A percentile compares a stretch with the other conserved stretches of the same genome.
phyloP scores from a whole-genome alignment of 768 basidiomycete genomes.

The Ramaria sp. region DNA sequence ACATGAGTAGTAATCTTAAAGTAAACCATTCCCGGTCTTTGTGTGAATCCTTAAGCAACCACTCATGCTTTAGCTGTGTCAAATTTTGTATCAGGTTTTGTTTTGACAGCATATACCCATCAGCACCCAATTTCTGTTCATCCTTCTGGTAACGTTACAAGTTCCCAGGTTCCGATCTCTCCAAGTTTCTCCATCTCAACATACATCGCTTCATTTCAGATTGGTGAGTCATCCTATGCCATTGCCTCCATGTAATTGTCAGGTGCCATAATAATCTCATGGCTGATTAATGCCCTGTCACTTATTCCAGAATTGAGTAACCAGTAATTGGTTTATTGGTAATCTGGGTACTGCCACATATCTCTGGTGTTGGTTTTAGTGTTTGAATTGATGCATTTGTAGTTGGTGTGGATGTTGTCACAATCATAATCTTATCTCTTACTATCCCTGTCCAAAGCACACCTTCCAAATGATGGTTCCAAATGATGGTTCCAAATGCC shows the following conservation, averaged over 20 bases:
- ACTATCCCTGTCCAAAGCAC: no score
- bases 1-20: conserved; percentile 15
- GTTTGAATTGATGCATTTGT: no score
- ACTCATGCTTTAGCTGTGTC: background rate
- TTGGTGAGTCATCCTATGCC: conserved; percentile 3
- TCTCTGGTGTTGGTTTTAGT: no score
- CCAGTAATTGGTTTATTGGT: no score
- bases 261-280: conserved; percentile 1
- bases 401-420: no score
- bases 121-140: background rate
- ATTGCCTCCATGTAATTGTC: conserved; percentile 10
- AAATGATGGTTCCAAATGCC: no score
- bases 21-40: background rate
- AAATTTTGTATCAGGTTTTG: background rate
- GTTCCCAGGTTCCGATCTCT: conserved; percentile 16
- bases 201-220: conserved; percentile 18
- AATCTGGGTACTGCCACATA: no score
- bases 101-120: background rate
- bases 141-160: background rate
- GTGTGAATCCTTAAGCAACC: background rate
- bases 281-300: background rate
- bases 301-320: no score
- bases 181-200: conserved; percentile 16
- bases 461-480: no score
- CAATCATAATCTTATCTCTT: no score